A percentile compares a stretch with the other conserved stretches of the same genome.
phyloP scores from a whole-genome alignment of 2,329 filamentous ascomycete species.

The Fusarium oligoseptatum region DNA sequence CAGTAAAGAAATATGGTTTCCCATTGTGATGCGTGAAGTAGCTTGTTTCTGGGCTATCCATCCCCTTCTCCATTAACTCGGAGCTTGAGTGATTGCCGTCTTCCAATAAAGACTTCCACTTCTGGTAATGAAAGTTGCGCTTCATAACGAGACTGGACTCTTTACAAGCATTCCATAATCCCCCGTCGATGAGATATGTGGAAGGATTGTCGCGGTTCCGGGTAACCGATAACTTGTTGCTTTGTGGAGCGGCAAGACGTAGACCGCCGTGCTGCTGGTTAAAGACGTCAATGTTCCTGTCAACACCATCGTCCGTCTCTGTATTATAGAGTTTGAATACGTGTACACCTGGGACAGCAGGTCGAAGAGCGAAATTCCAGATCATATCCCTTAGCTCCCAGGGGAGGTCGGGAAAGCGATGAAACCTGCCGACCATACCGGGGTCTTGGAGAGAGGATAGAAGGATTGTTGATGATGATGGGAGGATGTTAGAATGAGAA shows the following conservation, averaged over 20 bases:
- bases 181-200: background rate
- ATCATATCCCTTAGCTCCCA: conserved; percentile 3
- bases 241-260: background rate
- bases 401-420: background rate
- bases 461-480: background rate
- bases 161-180: background rate
- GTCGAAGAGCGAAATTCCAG: conserved; percentile 5
- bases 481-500: too few species aligned
- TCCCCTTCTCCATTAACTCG: background rate
- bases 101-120: background rate
- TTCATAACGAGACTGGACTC: background rate
- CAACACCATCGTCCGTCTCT: background rate
- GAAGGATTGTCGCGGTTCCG: background rate
- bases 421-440: background rate
- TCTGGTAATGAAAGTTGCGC: background rate
- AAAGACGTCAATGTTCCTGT: background rate
- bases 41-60: background rate
- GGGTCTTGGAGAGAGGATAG: background rate
- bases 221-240: background rate
- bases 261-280: background rate
- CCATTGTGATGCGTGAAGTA: background rate
- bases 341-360: background rate
- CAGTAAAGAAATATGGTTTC: background rate
- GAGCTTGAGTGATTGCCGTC: background rate
- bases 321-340: background rate